A percentile compares a stretch with the other conserved stretches of the same genome.
Conservation (phyloP, 768 basidiomycete species). For the Inosperma sp. region DNA sequence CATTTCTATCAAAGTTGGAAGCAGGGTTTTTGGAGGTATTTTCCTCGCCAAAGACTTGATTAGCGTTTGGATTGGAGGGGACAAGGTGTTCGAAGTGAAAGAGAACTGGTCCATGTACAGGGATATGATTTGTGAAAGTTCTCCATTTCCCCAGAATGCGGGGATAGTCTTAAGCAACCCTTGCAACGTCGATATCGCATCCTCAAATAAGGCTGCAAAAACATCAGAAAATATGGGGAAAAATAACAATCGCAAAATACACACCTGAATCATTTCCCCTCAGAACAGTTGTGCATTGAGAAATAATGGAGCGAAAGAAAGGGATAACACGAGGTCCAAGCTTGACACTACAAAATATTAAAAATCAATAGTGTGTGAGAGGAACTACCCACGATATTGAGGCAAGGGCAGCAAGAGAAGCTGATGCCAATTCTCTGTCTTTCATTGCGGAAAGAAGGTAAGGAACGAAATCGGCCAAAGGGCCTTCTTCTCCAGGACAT, state of each 20-base stretch:
- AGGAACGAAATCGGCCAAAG: slow-evolving; percentile 57
- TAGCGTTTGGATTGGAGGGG: slow-evolving; percentile 38
- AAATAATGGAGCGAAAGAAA: slow-evolving; percentile 66
- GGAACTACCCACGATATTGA: slow-evolving; percentile 52
- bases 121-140: slow-evolving; percentile 51
- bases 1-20: slow-evolving; percentile 58
- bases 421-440: slow-evolving; percentile 31
- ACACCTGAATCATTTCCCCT: slow-evolving; percentile 39
- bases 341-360: slow-evolving; percentile 44
- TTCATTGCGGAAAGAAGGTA: slow-evolving; percentile 47
- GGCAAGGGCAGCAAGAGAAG: slow-evolving; percentile 52
- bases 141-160: slow-evolving; percentile 69
- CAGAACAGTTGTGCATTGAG: slow-evolving; percentile 49
- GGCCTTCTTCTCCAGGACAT: slow-evolving; percentile 59
- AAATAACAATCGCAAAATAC: not conserved
- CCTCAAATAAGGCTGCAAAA: slow-evolving; percentile 27
- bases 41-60: slow-evolving; percentile 67
- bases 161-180: slow-evolving; percentile 73
- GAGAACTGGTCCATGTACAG: slow-evolving; percentile 49
- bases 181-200: slow-evolving; percentile 50
- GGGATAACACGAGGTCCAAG: slow-evolving; percentile 90
- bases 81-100: slow-evolving; percentile 29
- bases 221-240: slow-evolving; percentile 1
- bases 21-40: slow-evolving; percentile 58
- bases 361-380: slow-evolving; percentile 9